Evolutionary conservation across 345 rosid genomes (phyloP).

Genomic region (Pistacia vera): DNA sequence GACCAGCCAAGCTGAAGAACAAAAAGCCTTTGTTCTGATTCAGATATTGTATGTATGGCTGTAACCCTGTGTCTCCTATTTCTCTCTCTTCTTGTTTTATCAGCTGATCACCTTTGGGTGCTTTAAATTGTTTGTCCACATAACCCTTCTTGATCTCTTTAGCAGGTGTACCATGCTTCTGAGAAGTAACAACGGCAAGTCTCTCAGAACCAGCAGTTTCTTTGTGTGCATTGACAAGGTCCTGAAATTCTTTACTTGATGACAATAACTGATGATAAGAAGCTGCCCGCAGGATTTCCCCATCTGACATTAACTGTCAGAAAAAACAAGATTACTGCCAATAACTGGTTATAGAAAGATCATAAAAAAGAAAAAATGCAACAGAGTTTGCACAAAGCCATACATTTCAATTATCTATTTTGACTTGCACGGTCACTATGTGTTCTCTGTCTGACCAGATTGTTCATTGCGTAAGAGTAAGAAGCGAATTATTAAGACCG

Average conservation of each 20-base stretch:
- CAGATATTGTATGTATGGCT: conserved; percentile 73
- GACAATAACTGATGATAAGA: conserved; percentile 68
- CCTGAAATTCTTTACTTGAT: conserved; percentile 59
- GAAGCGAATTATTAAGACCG: too few species aligned
- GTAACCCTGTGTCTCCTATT: conserved; percentile 75
- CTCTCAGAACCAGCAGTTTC: too few species aligned
- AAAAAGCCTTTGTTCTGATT: conserved; percentile 63
- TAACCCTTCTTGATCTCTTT: too few species aligned
- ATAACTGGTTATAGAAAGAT: neutral
- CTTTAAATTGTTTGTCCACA: neutral
- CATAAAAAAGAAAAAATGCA: neutral
- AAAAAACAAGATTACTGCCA: conserved; percentile 15
- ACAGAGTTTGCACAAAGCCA: neutral
- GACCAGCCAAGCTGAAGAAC: conserved; percentile 44
- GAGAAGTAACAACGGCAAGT: too few species aligned
- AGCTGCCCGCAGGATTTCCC: conserved; percentile 73
- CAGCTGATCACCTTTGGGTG: conserved; percentile 62
- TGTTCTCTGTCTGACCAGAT: too few species aligned
- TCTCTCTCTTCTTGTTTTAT: conserved; percentile 84
- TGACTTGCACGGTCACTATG: too few species aligned
- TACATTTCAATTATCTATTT: too few species aligned
- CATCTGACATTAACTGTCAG: conserved; percentile 85
- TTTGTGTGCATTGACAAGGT: too few species aligned
- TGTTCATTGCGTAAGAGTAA: too few species aligned
- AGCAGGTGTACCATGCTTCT: too few species aligned